Evolutionary conservation across 2,329 filamentous ascomycete genomes (phyloP).

Genomic region (Arthrocladium fulminans): DNA sequence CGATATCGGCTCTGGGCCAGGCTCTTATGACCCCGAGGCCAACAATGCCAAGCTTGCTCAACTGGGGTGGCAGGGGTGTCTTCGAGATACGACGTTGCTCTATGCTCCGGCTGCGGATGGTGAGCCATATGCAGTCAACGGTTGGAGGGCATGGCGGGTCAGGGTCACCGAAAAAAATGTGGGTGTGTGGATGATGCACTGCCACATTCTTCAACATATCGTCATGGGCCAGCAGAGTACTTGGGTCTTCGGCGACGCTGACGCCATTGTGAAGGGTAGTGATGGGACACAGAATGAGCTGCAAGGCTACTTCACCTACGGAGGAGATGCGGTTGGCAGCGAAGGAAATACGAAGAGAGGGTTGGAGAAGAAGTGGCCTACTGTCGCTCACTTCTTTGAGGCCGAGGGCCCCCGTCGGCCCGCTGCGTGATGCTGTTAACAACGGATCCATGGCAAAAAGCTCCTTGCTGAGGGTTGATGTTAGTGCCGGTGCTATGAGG

Average conservation of each 20-base stretch:
- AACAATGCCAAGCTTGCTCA: constrained; percentile 31
- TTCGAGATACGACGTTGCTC: constrained; percentile 45
- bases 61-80: constrained; percentile 11
- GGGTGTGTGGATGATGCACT: constrained; percentile 47
- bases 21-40: constrained; percentile 34
- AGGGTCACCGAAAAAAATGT: constrained; percentile 37
- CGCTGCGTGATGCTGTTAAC: not conserved
- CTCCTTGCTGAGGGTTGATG: not conserved
- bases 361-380: constrained; percentile 7
- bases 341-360: constrained; percentile 5
- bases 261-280: constrained; percentile 31
- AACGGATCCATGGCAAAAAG: no score
- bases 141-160: constrained; percentile 56
- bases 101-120: constrained; percentile 44
- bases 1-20: constrained; percentile 40
- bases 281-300: constrained; percentile 31
- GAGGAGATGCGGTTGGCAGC: constrained; percentile 5
- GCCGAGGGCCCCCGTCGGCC: not conserved
- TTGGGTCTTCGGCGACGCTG: constrained; percentile 38
- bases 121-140: constrained; percentile 34
- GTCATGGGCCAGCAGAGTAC: constrained; percentile 37
- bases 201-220: constrained; percentile 42
- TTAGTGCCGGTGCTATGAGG: not conserved
- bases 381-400: constrained; percentile 8
- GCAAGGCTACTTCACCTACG: constrained; percentile 38